Evolutionary conservation across 495 filamentous ascomycete genomes (phyloP).

Genomic region (Aspergillus steynii): DNA sequence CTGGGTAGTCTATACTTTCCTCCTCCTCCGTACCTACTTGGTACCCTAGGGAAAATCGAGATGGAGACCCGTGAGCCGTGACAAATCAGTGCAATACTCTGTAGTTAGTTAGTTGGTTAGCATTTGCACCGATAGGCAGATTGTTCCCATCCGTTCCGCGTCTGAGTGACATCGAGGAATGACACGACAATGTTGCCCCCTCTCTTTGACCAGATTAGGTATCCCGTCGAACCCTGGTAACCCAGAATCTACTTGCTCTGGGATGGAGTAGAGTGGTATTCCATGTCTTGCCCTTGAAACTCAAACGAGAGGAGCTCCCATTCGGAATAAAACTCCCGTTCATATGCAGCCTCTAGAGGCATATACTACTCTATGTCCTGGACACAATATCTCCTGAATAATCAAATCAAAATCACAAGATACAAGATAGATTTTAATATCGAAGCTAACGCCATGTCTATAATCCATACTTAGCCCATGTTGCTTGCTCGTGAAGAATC

Average conservation of each 20-base stretch:
- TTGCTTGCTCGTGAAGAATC: background rate
- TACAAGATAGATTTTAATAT: background rate
- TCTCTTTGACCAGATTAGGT: background rate
- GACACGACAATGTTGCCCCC: background rate
- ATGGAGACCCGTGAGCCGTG: background rate
- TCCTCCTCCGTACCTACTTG: background rate
- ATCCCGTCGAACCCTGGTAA: background rate
- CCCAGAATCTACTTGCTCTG: background rate
- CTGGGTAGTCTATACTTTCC: background rate
- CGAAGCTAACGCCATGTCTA: background rate
- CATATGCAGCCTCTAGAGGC: background rate
- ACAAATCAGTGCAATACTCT: background rate
- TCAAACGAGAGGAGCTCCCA: background rate
- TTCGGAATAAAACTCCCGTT: background rate
- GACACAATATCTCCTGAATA: background rate
- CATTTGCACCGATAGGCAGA: too few species aligned
- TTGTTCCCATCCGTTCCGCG: background rate
- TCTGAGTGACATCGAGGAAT: background rate
- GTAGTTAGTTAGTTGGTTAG: background rate
- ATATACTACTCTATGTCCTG: background rate
- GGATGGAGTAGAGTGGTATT: too few species aligned
- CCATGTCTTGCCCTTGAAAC: too few species aligned
- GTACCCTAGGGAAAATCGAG: background rate
- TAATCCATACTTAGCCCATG: background rate
- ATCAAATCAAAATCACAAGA: background rate